phyloP scores from a whole-genome alignment of 108 stramenopile species.

The Bacterosira constricta region DNA sequence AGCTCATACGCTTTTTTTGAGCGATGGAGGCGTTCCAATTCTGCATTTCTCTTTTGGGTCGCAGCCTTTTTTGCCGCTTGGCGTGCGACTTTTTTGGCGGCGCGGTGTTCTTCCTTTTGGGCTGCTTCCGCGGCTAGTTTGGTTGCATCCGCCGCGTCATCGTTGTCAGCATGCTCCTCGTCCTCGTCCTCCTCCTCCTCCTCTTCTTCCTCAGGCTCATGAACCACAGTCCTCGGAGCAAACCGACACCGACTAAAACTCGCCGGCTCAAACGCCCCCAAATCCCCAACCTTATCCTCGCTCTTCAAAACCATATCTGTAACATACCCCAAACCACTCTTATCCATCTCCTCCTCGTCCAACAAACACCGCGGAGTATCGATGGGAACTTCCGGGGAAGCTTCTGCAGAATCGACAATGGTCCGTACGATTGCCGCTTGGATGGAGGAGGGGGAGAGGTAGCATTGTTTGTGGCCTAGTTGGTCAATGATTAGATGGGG shows the following conservation, averaged over 20 bases:
- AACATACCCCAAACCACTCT: background rate
- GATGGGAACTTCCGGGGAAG: too few relatives aligned
- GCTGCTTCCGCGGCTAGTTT: slow-evolving; percentile 22
- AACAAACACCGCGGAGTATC: slow-evolving; percentile 31
- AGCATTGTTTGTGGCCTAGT: slow-evolving; percentile 43
- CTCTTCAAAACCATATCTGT: slow-evolving; percentile 35
- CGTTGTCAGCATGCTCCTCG: background rate
- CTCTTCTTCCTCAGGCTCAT: slow-evolving; percentile 16
- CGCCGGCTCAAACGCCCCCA: slow-evolving; percentile 38
- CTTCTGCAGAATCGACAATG: slow-evolving; percentile 29
- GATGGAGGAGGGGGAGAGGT: slow-evolving; percentile 39
- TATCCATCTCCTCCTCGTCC: slow-evolving; percentile 34
- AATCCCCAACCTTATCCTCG: slow-evolving; percentile 33
- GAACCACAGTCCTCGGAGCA: slow-evolving; percentile 18
- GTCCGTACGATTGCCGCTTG: slow-evolving; percentile 37
- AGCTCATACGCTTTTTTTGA: slow-evolving; percentile 37
- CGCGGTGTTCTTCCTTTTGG: slow-evolving; percentile 21
- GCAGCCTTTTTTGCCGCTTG: slow-evolving; percentile 20
- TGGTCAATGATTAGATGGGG: slow-evolving; percentile 43
- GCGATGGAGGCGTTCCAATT: slow-evolving; percentile 35
- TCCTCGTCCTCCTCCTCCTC: slow-evolving; percentile 14
- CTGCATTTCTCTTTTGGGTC: slow-evolving; percentile 36
- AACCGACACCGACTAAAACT: slow-evolving; percentile 50
- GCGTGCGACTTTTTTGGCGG: slow-evolving; percentile 19
- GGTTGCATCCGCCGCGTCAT: background rate